These are phyloP conservation scores for Setomelanomma holmii DNA, from an alignment of 2,329 filamentous ascomycete species.

Conservation along the genomic window DNA sequence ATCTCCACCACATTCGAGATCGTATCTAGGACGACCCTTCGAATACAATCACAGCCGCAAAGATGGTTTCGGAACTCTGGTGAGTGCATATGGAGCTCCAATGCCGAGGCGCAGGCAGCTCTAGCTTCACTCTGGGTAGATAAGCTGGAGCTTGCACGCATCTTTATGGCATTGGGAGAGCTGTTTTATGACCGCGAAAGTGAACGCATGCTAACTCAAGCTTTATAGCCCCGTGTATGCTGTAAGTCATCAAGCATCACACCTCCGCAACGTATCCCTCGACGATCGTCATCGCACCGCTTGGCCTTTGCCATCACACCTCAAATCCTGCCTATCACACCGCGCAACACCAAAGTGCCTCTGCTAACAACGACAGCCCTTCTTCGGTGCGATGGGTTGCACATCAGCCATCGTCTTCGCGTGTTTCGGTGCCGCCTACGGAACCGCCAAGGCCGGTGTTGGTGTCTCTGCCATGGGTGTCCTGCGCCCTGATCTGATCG, in stretches of 20 bases:
- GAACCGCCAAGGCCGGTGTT: constrained; percentile 98
- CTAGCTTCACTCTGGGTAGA: constrained; percentile 43
- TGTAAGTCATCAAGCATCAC: constrained; percentile 71
- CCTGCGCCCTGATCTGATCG: constrained; percentile 94
- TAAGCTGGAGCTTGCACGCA: constrained; percentile 42
- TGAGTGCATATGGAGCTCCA: constrained; percentile 61
- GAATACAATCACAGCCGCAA: constrained; percentile 49
- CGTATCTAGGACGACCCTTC: constrained; percentile 25
- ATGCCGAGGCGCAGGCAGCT: constrained; percentile 41
- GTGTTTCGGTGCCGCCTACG: constrained; percentile 95
- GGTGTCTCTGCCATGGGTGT: constrained; percentile 99
- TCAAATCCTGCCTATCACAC: background rate
- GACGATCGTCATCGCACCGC: constrained; percentile 25
- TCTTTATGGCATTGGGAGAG: constrained; percentile 19
- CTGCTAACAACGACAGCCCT: constrained; percentile 65
- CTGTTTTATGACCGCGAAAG: constrained; percentile 1
- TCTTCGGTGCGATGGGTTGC: constrained; percentile 98
- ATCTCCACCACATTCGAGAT: constrained; percentile 39
- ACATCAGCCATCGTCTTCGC: constrained; percentile 95
- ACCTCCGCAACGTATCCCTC: constrained; percentile 29
- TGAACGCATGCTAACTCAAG: constrained; percentile 36
- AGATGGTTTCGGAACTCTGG: constrained; percentile 83
- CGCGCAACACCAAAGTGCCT: background rate
- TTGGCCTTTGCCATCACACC: constrained; percentile 15
- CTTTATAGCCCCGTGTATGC: constrained; percentile 88